Evolutionary conservation across 176 grass and related monocot genomes (phyloP).

Genomic region (Saccharum spontaneum): DNA sequence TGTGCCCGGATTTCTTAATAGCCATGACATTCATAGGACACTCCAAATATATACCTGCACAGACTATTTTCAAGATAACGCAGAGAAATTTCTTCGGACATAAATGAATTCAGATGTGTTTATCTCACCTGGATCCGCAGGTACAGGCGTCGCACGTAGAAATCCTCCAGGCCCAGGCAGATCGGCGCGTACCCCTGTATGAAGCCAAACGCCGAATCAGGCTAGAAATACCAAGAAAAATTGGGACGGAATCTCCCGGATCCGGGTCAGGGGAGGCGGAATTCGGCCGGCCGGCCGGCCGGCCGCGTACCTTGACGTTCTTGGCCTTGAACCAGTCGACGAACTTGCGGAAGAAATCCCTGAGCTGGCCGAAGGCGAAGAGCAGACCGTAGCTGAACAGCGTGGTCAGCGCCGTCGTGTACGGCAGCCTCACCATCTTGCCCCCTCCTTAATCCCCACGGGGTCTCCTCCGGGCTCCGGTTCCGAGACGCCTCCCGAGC

Average conservation of each 20-base stretch:
- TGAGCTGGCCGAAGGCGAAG: conserved; percentile 75
- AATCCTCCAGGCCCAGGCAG: conserved; percentile 83
- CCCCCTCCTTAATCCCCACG: not conserved
- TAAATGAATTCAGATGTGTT: not conserved
- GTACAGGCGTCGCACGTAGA: conserved; percentile 79
- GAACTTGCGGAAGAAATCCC: conserved; percentile 69
- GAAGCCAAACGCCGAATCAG: conserved; percentile 13
- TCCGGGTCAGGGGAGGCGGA: not conserved
- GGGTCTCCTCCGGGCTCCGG: not conserved
- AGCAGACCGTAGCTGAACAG: conserved; percentile 84
- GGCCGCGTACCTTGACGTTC: conserved; percentile 50
- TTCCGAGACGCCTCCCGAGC: not conserved
- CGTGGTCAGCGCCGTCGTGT: conserved; percentile 71
- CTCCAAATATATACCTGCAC: not conserved
- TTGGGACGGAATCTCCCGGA: not conserved
- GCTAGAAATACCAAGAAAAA: not conserved
- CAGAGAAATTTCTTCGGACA: not conserved
- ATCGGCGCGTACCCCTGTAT: conserved; percentile 74
- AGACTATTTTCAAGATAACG: not conserved
- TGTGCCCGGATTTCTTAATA: not conserved
- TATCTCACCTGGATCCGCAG: conserved; percentile 60
- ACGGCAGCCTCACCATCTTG: conserved; percentile 81
- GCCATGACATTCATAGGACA: not conserved
- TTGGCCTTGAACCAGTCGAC: conserved; percentile 66
- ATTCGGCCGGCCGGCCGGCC: not conserved